These are phyloP conservation scores for Botryotinia narcissicola DNA, from an alignment of 2,329 filamentous ascomycete species.

Conservation along the genomic window DNA sequence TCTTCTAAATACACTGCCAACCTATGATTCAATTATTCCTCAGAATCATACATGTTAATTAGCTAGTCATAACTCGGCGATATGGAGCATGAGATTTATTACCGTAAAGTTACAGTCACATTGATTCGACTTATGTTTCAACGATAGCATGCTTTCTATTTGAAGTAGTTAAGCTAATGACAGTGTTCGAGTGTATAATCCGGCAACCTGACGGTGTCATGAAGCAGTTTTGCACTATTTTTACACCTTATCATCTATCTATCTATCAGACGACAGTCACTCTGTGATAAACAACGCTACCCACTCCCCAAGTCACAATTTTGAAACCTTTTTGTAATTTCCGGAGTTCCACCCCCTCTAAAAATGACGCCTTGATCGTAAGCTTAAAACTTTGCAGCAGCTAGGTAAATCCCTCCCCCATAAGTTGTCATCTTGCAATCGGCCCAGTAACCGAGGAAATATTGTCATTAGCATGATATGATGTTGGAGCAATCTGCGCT, in stretches of 20 bases:
- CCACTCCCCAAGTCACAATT: too few relatives aligned
- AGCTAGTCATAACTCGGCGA: background rate
- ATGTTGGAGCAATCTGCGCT: too few relatives aligned
- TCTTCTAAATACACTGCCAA: background rate
- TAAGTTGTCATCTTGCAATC: background rate
- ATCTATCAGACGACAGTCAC: too few relatives aligned
- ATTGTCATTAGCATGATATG: background rate
- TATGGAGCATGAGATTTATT: background rate
- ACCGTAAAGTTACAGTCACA: background rate
- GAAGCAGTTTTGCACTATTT: too few relatives aligned
- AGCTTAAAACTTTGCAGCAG: background rate
- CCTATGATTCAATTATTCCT: background rate
- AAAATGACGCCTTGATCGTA: background rate
- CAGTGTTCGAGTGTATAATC: too few relatives aligned
- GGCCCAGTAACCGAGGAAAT: background rate
- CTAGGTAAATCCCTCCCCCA: background rate
- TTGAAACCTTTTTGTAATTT: too few relatives aligned
- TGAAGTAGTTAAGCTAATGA: too few relatives aligned
- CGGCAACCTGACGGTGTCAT: too few relatives aligned
- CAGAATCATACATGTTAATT: background rate
- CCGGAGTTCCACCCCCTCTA: too few relatives aligned
- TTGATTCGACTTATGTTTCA: background rate
- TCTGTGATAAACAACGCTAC: too few relatives aligned
- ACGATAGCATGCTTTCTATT: too few relatives aligned
- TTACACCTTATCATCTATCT: too few relatives aligned